phyloP scores from a whole-genome alignment of 148 eudicot species.

The Diospyros kaki region DNA sequence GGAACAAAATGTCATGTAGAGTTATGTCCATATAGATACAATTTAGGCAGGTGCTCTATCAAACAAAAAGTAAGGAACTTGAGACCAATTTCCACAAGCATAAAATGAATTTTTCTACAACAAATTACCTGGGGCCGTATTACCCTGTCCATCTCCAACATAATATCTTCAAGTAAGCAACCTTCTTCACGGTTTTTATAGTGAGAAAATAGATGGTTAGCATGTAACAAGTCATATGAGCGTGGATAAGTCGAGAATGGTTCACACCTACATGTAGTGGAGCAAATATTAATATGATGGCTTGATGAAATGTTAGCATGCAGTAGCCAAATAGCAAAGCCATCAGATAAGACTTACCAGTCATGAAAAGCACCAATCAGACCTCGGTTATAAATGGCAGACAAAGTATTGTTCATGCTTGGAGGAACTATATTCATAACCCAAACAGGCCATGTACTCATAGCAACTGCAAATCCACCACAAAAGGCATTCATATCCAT shows the following conservation, averaged over 20 bases:
- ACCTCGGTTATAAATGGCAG: constrained; percentile 81
- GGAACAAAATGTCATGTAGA: no score
- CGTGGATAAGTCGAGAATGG: constrained; percentile 97
- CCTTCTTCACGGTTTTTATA: constrained; percentile 55
- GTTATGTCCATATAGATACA: no score
- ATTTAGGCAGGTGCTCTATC: no score
- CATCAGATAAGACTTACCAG: constrained; percentile 55
- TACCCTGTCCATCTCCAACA: constrained; percentile 95
- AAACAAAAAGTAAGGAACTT: no score
- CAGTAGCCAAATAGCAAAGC: constrained; percentile 7
- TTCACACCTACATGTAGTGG: constrained; percentile 61
- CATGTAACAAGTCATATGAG: constrained; percentile 84
- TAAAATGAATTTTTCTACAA: not conserved
- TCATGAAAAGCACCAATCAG: constrained; percentile 86
- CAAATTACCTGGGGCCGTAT: constrained; percentile 76
- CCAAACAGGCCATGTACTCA: constrained; percentile 91
- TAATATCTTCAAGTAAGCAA: constrained; percentile 78
- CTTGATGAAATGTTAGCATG: constrained; percentile 9
- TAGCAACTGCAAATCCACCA: constrained; percentile 90
- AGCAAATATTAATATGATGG: constrained; percentile 5
- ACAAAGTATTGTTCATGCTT: constrained; percentile 55
- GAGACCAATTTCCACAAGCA: not conserved
- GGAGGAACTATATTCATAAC: constrained; percentile 92
- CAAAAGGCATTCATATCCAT: constrained; percentile 93
- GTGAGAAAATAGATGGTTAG: constrained; percentile 71